Evolutionary conservation across 805 yeast genomes (phyloP), one percentile per base, ranked within the genome.

Genomic region (Kodamaea neixiangensis): DNA sequence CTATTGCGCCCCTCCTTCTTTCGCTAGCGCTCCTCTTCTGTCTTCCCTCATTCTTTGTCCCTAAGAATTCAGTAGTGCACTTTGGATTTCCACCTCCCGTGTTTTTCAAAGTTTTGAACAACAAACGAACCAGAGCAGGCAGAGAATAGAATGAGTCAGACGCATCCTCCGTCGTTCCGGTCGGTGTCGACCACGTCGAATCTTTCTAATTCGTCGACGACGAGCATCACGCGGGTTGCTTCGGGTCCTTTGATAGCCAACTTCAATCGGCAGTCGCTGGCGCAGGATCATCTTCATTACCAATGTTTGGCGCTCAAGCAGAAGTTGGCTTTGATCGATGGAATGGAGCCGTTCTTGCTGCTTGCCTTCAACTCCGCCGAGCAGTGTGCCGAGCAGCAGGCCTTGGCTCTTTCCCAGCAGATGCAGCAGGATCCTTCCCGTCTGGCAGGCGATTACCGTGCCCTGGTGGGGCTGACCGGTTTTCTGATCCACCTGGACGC

Each of bases 301-400:
- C 79, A 87, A 35, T 83, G 94, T 63, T 66, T 76, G 19, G 73
- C 72, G 22, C 72, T 89, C 49, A 78, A 82, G 60, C 74, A 69
- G 51, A 68, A 86, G 52, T 67, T 90, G 33, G 81, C 79, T 48
- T 68, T 72, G 38, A 77, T 87, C 18, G 82, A 87, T 0, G 91
- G 86, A 15, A 76, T 90, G 77, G 79, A 77, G 34, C 86, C 91
- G 37, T 87, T 82, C 64, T 63, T 88, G 52, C 78, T 79, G 48
- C 70, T 82, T 34, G 92, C 93, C 2, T 79, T 78, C 63, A 72
- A 79, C 10, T 75, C 83, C 11, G 87, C 91, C 5, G 92, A 87
- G 61, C 80, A 78, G 31, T 71, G 82, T 45, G 81, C 88, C 43
- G 93, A 87, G 62, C 86, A 85, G 58, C 94, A 87, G 68, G 88